Evolutionary conservation across 2,329 filamentous ascomycete species (phyloP), one percentile per base, ranked within the genome.

Genomic region (Penicillium sp.): DNA sequence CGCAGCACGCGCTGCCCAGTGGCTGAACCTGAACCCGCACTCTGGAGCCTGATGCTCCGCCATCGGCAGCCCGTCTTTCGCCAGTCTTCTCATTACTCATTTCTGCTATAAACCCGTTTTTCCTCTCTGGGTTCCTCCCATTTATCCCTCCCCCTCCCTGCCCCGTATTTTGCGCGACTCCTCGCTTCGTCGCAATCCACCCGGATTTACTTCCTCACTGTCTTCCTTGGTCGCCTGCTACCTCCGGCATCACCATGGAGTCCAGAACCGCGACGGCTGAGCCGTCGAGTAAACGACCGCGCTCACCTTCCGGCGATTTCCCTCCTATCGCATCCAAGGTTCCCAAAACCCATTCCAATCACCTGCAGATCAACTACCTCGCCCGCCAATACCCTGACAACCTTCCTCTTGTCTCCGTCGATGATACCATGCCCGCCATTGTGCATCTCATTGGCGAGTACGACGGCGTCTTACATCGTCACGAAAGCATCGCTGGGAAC

Each of bases 401-500:
- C 61, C 72, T 84, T 22, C 80, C 81, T 29, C 73, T 84, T 17
- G 77, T 83, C 54, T 79, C 75, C 50, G 75, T 76, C 56, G 77
- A 83, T 49, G 87, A 90, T 61, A 84, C 80, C 10, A 85, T 95
- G 61, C 78, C 81, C 12, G 83, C 86, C 57, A 81, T 93, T 48
- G 70, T 93, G 41, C 75, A 79, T 37, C 76, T 90, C 54, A 80
- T 95, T 51, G 78, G 79, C 63, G 84, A 89, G 59, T 95, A 95
- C 68, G 87, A 90, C 78, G 88, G 83, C 56, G 87, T 93, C 13
- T 75, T 95, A 45, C 86, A 87, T 61, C 82, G 87, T 48, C 87
- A 91, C 66, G 88, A 95, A 70, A 91, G 86, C 67, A 81, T 95
- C 60, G 89, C 88, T 41, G 84, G 85, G 50, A 91, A 88, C 61